These are phyloP conservation scores for Barnettozyma hawaiiensis DNA, from an alignment of 1,139 yeast genomes.

Conservation along the genomic window DNA sequence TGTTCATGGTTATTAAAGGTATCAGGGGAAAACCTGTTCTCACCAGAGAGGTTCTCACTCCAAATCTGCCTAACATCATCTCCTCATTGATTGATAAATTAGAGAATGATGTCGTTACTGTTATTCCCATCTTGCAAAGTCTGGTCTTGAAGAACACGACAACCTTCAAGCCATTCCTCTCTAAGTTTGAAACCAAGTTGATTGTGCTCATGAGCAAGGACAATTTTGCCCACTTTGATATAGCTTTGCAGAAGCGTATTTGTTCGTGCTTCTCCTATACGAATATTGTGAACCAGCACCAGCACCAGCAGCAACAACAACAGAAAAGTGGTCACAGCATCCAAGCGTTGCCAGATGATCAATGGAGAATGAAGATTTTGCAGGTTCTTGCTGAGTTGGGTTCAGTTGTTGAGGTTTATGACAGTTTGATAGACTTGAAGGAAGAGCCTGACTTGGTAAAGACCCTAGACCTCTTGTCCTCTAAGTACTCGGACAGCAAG, in stretches of 20 bases:
- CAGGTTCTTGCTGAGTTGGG: conserved; percentile 42
- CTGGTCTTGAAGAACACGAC: conserved; percentile 61
- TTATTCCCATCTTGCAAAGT: conserved; percentile 45
- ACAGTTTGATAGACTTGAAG: conserved; percentile 49
- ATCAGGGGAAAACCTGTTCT: conserved; percentile 80
- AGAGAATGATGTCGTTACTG: conserved; percentile 32
- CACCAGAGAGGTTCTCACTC: conserved; percentile 79
- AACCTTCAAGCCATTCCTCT: conserved; percentile 74
- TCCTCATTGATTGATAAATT: conserved; percentile 42
- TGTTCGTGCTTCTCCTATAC: conserved; percentile 53
- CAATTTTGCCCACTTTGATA: conserved; percentile 35
- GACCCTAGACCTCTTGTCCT: conserved; percentile 34
- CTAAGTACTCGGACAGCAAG: conserved; percentile 21
- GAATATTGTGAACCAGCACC: conserved; percentile 51
- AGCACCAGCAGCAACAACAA: conserved; percentile 34
- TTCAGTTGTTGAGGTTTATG: conserved; percentile 48
- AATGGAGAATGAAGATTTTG: conserved; percentile 44
- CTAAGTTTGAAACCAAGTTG: conserved; percentile 49
- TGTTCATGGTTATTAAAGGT: conserved; percentile 43
- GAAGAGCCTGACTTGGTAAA: conserved; percentile 45
- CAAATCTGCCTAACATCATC: conserved; percentile 63
- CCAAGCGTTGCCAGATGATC: conserved; percentile 32
- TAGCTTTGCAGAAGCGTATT: conserved; percentile 36
- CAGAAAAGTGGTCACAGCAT: conserved; percentile 27
- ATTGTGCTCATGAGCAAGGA: conserved; percentile 30